phyloP scores from a whole-genome alignment of 2,329 filamentous ascomycete genomes.

The Phaeophleospora eucalypticola region DNA sequence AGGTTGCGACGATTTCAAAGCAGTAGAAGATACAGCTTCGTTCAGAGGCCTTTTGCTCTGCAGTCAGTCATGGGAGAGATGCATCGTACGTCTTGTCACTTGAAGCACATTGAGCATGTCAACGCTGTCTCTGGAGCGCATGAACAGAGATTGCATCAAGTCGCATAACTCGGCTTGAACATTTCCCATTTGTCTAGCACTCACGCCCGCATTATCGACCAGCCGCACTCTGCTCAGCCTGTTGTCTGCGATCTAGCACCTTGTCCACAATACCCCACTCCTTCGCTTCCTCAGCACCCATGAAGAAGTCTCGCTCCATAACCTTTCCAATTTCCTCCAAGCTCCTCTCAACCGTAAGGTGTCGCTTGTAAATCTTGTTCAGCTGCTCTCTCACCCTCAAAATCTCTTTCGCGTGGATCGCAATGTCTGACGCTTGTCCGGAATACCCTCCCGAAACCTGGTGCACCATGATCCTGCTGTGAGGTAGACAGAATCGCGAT shows the following conservation, averaged over 20 bases:
- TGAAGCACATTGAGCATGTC: no score
- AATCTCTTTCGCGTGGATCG: slow-evolving; percentile 97
- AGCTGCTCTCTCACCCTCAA: slow-evolving; percentile 77
- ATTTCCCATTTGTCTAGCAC: no score
- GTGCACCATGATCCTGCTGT: slow-evolving; percentile 94
- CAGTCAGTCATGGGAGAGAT: no score
- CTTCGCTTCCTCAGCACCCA: slow-evolving; percentile 82
- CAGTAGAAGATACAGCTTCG: no score
- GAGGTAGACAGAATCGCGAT: slow-evolving; percentile 84
- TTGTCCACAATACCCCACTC: slow-evolving; percentile 90
- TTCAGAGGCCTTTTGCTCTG: no score
- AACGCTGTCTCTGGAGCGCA: no score
- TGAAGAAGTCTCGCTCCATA: slow-evolving; percentile 96
- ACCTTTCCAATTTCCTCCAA: slow-evolving; percentile 83
- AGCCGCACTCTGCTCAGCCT: slow-evolving; percentile 27
- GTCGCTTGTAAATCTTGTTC: slow-evolving; percentile 83
- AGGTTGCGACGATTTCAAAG: no score
- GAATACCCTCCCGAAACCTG: slow-evolving; percentile 77
- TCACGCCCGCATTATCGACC: neutral
- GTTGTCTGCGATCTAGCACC: slow-evolving; percentile 65
- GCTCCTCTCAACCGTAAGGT: slow-evolving; percentile 76
- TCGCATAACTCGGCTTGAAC: no score
- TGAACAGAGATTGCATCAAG: no score
- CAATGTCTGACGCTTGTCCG: slow-evolving; percentile 72
- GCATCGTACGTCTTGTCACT: neutral